Evolutionary conservation across 2,329 filamentous ascomycete species (phyloP), one percentile per base, ranked within the genome.

Genomic region (Talaromyces sp.): DNA sequence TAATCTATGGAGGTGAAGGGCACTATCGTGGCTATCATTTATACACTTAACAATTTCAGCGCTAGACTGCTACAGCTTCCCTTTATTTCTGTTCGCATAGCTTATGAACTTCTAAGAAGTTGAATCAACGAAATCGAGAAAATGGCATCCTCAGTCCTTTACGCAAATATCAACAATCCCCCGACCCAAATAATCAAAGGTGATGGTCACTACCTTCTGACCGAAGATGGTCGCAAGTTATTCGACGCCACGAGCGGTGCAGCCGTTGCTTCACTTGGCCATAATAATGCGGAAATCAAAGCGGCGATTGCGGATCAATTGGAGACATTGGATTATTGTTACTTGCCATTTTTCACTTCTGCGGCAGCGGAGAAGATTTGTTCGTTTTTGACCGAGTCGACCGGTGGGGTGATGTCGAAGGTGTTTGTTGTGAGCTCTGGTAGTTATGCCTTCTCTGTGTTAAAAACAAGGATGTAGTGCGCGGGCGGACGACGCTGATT

Each of bases 241-340:
- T 91, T 48, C 10, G 89, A 93, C 69, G 85, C 83, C 2, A 87
- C 85, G 43, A 82, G 85, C 35, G 89, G 89, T 10, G 86, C 89
- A 2, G 87, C 85, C 22, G 88, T 91, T 1, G 78, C 84, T n/a
- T 85, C 84, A 66, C 75, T 92, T 6, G 89, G 89, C 4, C 84
- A 89, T 65, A 83, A 81, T 35, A 80, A 86, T 53, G 63, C 75
- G 33, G 78, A 85, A 36, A 82, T 91, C 5, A 76, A 79, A 19
- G 73, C 80, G 2, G 88, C 86, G 1, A 79, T 89, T 31, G 68
- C 75, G 4, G 64, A 77, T 15, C 87, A 89, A 64, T 73, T 87
- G 61, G 74, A 80, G 45, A 73, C 81, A 19, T 75, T 86, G 17
- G 0, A 73, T 0, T 88, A 87, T 56, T 40, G 28, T 5, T 45